A percentile compares a stretch with the other conserved stretches of the same genome.
Evolutionary conservation across 192 early-diverging fungal genomes (phyloP).

Genomic region (Coemansia sp.): DNA sequence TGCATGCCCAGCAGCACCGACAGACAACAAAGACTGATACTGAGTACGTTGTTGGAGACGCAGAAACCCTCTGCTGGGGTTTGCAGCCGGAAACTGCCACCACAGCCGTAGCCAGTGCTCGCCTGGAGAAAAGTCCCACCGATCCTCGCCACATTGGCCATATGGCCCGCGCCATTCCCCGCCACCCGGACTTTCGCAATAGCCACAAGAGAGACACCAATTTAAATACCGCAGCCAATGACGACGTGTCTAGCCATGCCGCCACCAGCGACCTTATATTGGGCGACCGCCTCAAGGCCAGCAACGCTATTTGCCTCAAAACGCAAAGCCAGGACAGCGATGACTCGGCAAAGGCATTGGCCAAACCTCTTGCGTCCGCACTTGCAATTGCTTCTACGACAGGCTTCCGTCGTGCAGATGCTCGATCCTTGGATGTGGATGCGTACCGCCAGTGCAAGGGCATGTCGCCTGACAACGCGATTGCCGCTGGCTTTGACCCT

Average conservation of each 20-base stretch:
- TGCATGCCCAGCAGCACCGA: neutral
- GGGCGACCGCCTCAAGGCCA: neutral
- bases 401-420: neutral
- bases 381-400: neutral
- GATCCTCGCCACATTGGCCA: constrained; percentile 13
- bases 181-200: constrained; percentile 16
- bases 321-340: neutral
- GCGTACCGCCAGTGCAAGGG: neutral
- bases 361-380: neutral
- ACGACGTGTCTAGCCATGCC: neutral
- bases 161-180: constrained; percentile 29
- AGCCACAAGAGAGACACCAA: neutral
- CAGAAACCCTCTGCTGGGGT: neutral
- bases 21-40: neutral
- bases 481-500: constrained; percentile 8
- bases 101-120: neutral
- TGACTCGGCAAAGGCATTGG: neutral
- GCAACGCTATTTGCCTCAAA: neutral
- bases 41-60: constrained; percentile 21
- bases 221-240: neutral
- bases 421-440: neutral
- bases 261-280: neutral
- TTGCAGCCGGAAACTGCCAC: neutral
- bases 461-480: neutral
- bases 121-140: neutral